A percentile compares a stretch with the other conserved stretches of the same genome.
Evolutionary conservation across 805 yeast genomes (phyloP).

Genomic region (Yarrowia divulgata): DNA sequence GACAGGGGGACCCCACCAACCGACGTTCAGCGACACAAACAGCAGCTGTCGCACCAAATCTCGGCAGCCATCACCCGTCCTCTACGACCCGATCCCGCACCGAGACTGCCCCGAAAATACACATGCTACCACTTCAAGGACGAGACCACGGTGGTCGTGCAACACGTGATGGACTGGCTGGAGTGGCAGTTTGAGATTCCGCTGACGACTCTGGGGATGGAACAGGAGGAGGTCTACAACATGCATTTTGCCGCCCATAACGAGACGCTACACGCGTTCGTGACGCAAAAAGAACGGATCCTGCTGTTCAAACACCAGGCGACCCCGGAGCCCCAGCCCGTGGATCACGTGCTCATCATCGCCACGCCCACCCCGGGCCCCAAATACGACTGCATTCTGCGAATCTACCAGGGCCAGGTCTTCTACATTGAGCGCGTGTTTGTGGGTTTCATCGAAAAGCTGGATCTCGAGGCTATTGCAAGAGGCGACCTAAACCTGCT

Average conservation of each 20-base stretch:
- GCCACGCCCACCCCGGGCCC: background rate
- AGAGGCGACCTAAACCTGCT: background rate
- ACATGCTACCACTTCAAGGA: slow-evolving; percentile 14
- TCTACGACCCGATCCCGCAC: background rate
- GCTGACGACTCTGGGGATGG: background rate
- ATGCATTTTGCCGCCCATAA: slow-evolving; percentile 1
- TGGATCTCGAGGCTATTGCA: background rate
- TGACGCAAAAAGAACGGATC: background rate
- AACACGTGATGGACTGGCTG: background rate
- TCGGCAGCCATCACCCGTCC: background rate
- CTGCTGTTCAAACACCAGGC: background rate
- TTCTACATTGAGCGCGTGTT: slow-evolving; percentile 6
- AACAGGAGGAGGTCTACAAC: slow-evolving; percentile 5
- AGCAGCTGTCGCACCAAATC: background rate
- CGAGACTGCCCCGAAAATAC: background rate
- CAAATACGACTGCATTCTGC: slow-evolving; percentile 1
- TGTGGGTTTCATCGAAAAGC: slow-evolving; percentile 8
- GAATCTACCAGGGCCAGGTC: slow-evolving; percentile 13
- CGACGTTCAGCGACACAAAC: background rate
- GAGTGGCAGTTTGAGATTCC: slow-evolving; percentile 13
- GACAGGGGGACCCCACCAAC: background rate
- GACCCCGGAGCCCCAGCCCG: background rate
- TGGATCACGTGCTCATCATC: slow-evolving; percentile 3
- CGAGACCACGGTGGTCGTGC: background rate
- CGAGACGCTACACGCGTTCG: background rate